These are phyloP conservation scores for Aureobasidium sp. DNA, from an alignment of 2,329 filamentous ascomycete species.

Conservation along the genomic window DNA sequence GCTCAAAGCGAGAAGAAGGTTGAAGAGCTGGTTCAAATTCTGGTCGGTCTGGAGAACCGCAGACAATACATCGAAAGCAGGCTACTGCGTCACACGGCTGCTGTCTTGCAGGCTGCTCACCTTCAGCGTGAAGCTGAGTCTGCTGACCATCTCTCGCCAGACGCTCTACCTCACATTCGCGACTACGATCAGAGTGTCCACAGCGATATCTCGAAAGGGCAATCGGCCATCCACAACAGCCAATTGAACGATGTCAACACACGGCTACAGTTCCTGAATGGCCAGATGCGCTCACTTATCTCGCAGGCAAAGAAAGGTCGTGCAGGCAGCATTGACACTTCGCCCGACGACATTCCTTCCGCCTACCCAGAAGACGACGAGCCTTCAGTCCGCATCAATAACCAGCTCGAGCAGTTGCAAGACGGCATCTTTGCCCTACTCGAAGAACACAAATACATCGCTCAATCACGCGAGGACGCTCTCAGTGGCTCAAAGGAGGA, in stretches of 20 bases:
- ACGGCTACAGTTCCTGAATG: slow-evolving; percentile 27
- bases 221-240: not conserved
- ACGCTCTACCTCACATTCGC: slow-evolving; percentile 10
- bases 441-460: slow-evolving; percentile 17
- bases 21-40: slow-evolving; percentile 73
- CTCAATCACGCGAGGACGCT: slow-evolving; percentile 19
- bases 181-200: slow-evolving; percentile 18
- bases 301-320: slow-evolving; percentile 15
- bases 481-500: slow-evolving; percentile 19
- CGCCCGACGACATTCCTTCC: slow-evolving; percentile 16
- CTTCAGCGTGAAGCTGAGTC: slow-evolving; percentile 42
- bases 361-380: slow-evolving; percentile 18
- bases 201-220: slow-evolving; percentile 15
- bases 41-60: slow-evolving; percentile 72
- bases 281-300: slow-evolving; percentile 24
- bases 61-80: slow-evolving; percentile 67
- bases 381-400: slow-evolving; percentile 15
- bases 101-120: slow-evolving; percentile 85
- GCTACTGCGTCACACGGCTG: slow-evolving; percentile 83
- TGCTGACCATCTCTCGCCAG: not conserved
- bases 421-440: slow-evolving; percentile 16
- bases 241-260: slow-evolving; percentile 23
- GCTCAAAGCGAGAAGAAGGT: slow-evolving; percentile 70
- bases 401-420: slow-evolving; percentile 18
- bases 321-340: slow-evolving; percentile 10